These are phyloP conservation scores for Saprolegnia parasitica DNA, from an alignment of 352 stramenopile genomes.

Conservation along the genomic window DNA sequence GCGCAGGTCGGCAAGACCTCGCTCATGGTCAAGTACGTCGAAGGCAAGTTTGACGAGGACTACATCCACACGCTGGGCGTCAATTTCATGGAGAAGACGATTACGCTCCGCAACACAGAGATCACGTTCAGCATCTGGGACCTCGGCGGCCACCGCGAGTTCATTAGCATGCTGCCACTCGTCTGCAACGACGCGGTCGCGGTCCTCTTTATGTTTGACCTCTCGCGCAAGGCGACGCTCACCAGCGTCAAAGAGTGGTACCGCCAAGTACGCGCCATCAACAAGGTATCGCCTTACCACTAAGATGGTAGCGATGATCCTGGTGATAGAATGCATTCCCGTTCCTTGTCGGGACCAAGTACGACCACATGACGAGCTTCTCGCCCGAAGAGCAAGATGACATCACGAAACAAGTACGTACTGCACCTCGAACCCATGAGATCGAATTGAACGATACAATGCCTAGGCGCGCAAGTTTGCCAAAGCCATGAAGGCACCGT, in stretches of 20 bases:
- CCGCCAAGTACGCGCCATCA: conserved; percentile 84
- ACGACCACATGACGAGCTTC: conserved; percentile 91
- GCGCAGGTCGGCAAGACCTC: conserved; percentile 93
- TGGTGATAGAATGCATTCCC: conserved; percentile 77
- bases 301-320: too few species aligned
- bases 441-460: not conserved
- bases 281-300: too few species aligned
- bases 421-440: not conserved
- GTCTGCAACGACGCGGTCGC: conserved; percentile 93
- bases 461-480: conserved; percentile 89
- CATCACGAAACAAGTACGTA: conserved; percentile 89
- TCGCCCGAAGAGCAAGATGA: conserved; percentile 89
- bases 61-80: conserved; percentile 95
- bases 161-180: conserved; percentile 92
- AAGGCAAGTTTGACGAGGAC: conserved; percentile 94
- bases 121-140: conserved; percentile 96
- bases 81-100: conserved; percentile 96
- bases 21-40: conserved; percentile 96
- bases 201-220: conserved; percentile 95
- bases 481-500: conserved; percentile 92
- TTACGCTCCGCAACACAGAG: conserved; percentile 90
- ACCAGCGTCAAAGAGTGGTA: conserved; percentile 93
- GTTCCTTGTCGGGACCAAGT: conserved; percentile 94
- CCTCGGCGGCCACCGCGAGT: conserved; percentile 89
- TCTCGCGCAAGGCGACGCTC: conserved; percentile 88